These are phyloP conservation scores for Hysterium pulicare DNA, from an alignment of 2,329 filamentous ascomycete species.

Conservation along the genomic window DNA sequence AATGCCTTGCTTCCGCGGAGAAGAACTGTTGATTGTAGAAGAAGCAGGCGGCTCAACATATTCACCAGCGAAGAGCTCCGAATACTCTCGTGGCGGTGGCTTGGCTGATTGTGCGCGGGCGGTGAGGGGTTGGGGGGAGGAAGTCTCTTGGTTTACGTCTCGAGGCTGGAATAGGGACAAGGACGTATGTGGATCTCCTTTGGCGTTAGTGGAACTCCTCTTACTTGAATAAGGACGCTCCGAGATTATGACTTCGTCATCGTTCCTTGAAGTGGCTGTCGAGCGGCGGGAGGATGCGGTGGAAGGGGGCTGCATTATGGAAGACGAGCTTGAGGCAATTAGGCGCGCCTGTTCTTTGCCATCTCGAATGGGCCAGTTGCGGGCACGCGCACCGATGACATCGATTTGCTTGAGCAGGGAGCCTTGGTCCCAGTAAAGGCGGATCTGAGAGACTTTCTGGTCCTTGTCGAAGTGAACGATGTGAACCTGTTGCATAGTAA, in stretches of 20 bases:
- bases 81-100: conserved; percentile 63
- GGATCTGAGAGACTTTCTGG: conserved; percentile 80
- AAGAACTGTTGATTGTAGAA: conserved; percentile 18
- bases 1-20: conserved; percentile 33
- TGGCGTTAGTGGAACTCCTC: conserved; percentile 32
- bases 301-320: conserved; percentile 23
- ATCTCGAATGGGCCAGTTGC: conserved; percentile 93
- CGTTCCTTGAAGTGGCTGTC: conserved; percentile 27
- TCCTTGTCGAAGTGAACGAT: conserved; percentile 77
- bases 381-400: conserved; percentile 83
- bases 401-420: conserved; percentile 90
- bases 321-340: conserved; percentile 61
- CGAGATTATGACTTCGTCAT: conserved; percentile 28
- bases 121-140: conserved; percentile 53
- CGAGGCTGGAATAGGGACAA: conserved; percentile 72
- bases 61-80: conserved; percentile 65
- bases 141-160: conserved; percentile 55
- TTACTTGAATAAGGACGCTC: conserved; percentile 42
- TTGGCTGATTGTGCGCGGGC: conserved; percentile 64
- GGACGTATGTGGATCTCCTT: conserved; percentile 57
- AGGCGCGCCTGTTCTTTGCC: conserved; percentile 78
- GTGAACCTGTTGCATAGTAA: conserved; percentile 50
- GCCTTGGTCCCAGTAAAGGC: conserved; percentile 92
- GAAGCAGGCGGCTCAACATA: conserved; percentile 22
- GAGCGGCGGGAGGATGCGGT: conserved; percentile 30